These are phyloP conservation scores for Ochetophila trinervis DNA, from an alignment of 306 rosid genomes.

Conservation along the genomic window DNA sequence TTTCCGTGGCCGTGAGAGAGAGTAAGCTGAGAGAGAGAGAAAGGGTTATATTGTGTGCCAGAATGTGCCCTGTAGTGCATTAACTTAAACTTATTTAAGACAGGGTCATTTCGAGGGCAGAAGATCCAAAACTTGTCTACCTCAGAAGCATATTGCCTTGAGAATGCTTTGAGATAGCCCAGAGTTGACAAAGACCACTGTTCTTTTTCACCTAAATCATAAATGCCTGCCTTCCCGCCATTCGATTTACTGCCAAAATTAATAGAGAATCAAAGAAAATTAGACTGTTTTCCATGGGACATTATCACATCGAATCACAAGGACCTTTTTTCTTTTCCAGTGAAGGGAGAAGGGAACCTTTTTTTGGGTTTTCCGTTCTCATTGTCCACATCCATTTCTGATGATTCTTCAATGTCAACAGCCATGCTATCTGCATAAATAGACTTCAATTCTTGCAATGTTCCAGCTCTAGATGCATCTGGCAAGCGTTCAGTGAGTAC, in stretches of 20 bases:
- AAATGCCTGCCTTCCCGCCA: conserved; percentile 51
- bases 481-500: conserved; percentile 82
- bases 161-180: conserved; percentile 91
- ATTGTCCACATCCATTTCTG: conserved; percentile 79
- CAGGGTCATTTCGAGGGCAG: not conserved
- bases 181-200: conserved; percentile 96
- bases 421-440: conserved; percentile 54
- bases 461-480: conserved; percentile 51
- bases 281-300: conserved; percentile 6
- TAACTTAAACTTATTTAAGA: not conserved
- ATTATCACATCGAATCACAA: not conserved
- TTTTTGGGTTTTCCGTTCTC: conserved; percentile 57
- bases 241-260: conserved; percentile 61
- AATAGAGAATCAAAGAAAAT: conserved; percentile 10
- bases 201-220: conserved; percentile 84
- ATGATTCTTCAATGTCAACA: conserved; percentile 70
- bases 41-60: too few relatives aligned
- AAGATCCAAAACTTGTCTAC: conserved; percentile 35
- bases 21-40: too few relatives aligned
- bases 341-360: conserved; percentile 46
- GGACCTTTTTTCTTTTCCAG: not conserved
- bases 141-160: conserved; percentile 98
- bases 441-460: conserved; percentile 64
- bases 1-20: too few relatives aligned
- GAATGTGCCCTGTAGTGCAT: not conserved